These are phyloP conservation scores for Aspergillus candidus DNA, from an alignment of 2,329 filamentous ascomycete species.

Conservation along the genomic window DNA sequence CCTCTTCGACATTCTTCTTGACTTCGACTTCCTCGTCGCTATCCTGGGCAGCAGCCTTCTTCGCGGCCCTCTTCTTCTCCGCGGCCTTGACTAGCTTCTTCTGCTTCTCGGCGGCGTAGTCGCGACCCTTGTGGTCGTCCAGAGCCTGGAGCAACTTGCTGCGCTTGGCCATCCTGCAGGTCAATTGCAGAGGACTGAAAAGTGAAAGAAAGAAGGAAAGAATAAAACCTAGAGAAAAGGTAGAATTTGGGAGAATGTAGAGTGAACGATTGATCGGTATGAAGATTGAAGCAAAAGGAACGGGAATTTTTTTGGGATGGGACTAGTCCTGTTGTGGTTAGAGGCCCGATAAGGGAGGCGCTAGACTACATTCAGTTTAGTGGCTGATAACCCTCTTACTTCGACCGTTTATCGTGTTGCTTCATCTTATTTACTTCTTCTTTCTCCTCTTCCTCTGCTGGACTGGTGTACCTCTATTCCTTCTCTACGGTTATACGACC, in stretches of 20 bases:
- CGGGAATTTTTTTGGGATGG: conserved; percentile 31
- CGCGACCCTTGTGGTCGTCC: conserved; percentile 53
- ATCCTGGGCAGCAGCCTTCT: conserved; percentile 16
- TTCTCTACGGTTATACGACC: no score
- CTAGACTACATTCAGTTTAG: conserved; percentile 13
- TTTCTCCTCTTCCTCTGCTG: no score
- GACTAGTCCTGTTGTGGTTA: conserved; percentile 16
- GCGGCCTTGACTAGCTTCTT: conserved; percentile 55
- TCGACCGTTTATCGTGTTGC: conserved; percentile 19
- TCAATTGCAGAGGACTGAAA: conserved; percentile 5
- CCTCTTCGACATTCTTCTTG: conserved; percentile 34
- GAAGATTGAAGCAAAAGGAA: conserved; percentile 13
- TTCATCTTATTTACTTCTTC: conserved; percentile 13
- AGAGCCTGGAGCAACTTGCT: conserved; percentile 55
- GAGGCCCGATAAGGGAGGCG: conserved; percentile 7
- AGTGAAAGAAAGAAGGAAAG: conserved; percentile 6
- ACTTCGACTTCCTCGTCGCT: conserved; percentile 12
- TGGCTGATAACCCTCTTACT: no score
- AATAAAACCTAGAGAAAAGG: not conserved
- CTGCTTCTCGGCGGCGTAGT: conserved; percentile 73
- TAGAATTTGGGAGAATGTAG: no score
- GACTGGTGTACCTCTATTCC: no score
- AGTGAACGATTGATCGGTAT: no score
- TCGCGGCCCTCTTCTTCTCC: conserved; percentile 41
- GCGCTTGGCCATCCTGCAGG: conserved; percentile 45